Evolutionary conservation across 352 stramenopile species (phyloP).

Genomic region (Blastocystis sp.): DNA sequence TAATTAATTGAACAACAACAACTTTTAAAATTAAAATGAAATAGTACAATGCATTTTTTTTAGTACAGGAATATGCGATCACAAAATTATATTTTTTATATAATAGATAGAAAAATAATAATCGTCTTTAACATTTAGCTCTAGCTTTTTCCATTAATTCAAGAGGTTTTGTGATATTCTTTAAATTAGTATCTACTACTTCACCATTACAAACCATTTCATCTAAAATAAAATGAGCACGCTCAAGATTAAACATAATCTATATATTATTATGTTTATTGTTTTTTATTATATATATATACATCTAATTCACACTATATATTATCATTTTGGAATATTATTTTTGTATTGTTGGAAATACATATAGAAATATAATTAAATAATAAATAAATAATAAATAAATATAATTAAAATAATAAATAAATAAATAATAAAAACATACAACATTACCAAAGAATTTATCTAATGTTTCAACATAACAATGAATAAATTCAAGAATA

Average conservation of each 20-base stretch:
- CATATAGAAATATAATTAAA: too few species aligned
- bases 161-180: slow-evolving; percentile 37
- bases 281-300: too few species aligned
- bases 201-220: slow-evolving; percentile 51
- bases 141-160: slow-evolving; percentile 40
- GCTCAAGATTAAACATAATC: slow-evolving; percentile 67
- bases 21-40: too few species aligned
- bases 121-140: slow-evolving; percentile 39
- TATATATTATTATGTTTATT: slow-evolving; percentile 34
- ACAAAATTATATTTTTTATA: too few species aligned
- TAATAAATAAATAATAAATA: too few species aligned
- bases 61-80: too few species aligned
- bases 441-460: slow-evolving; percentile 93
- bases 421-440: slow-evolving; percentile 60
- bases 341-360: too few species aligned
- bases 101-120: slow-evolving; percentile 18
- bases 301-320: slow-evolving; percentile 29
- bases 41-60: too few species aligned
- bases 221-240: slow-evolving; percentile 70
- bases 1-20: too few species aligned
- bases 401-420: too few species aligned
- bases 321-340: not conserved
- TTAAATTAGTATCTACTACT: slow-evolving; percentile 35
- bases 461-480: slow-evolving; percentile 94
- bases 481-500: slow-evolving; percentile 99